Evolutionary conservation across 768 basidiomycete species (phyloP).

Genomic region (Leccinellum luteum): DNA sequence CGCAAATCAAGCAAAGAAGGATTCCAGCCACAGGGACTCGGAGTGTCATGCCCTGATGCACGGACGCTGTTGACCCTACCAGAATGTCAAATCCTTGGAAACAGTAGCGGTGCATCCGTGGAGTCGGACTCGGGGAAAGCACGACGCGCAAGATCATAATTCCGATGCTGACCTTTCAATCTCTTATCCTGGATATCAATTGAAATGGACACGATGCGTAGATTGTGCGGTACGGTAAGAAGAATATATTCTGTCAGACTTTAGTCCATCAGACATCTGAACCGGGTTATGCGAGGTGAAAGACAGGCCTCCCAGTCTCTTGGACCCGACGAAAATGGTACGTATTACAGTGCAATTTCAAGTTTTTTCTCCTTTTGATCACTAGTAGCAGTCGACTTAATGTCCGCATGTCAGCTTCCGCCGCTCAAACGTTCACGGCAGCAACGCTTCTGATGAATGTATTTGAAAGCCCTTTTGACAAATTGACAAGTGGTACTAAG

Average conservation of each 20-base stretch:
- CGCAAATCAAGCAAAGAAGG: no score
- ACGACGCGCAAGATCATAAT: not conserved
- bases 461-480: not conserved
- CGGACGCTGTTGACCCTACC: not conserved
- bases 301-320: not conserved
- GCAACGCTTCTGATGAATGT: not conserved
- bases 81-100: not conserved
- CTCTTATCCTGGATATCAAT: not conserved
- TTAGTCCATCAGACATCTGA: not conserved
- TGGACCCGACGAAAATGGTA: not conserved
- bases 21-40: no score
- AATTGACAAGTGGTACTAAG: not conserved
- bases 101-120: not conserved
- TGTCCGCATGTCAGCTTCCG: not conserved
- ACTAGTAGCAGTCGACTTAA: not conserved
- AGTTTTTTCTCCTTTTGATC: not conserved
- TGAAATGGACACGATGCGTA: no score
- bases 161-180: not conserved
- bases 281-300: not conserved
- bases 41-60: no score
- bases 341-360: not conserved
- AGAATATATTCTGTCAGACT: no score
- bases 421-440: not conserved
- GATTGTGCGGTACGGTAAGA: no score
- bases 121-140: not conserved